Percentiles rank a stretch among this genome's conserved stretches.
Conservation (phyloP, 495 filamentous ascomycete species). For the Aspergillus asperescens region DNA sequence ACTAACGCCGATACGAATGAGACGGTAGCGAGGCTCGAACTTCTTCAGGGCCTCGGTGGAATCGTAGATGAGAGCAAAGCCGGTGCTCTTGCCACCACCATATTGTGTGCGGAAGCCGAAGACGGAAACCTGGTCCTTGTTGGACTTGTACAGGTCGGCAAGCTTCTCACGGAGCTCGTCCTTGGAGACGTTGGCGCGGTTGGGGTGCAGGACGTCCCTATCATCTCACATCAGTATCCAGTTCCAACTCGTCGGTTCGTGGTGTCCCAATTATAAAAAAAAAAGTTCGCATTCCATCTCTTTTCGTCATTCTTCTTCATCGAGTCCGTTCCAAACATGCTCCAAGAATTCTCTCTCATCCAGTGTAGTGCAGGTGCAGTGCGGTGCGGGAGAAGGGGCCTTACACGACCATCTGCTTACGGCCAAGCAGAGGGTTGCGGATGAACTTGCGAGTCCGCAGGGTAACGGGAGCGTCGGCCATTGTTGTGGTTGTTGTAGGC, state of each 20-base stretch:
- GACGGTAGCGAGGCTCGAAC: slow-evolving; percentile 97
- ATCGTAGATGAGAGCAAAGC: slow-evolving; percentile 98
- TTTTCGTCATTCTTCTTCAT: slow-evolving; percentile 13
- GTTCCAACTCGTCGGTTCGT: background rate
- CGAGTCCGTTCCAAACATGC: background rate
- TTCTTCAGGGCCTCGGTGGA: slow-evolving; percentile 96
- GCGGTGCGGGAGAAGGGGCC: slow-evolving; percentile 28
- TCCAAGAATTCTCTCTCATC: background rate
- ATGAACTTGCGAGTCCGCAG: slow-evolving; percentile 99
- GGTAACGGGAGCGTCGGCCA: slow-evolving; percentile 90
- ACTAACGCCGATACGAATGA: slow-evolving; percentile 85
- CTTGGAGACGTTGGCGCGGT: slow-evolving; percentile 97
- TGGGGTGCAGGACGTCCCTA: slow-evolving; percentile 99
- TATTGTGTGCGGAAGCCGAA: slow-evolving; percentile 98
- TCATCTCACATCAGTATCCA: slow-evolving; percentile 24
- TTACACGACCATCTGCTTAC: slow-evolving; percentile 99
- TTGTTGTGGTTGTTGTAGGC: slow-evolving; percentile 52
- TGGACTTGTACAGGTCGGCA: slow-evolving; percentile 90
- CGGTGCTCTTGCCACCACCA: slow-evolving; percentile 99
- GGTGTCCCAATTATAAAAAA: background rate
- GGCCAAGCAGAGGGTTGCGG: slow-evolving; percentile 94
- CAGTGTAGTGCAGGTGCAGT: background rate
- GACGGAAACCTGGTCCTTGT: slow-evolving; percentile 92
- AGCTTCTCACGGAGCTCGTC: slow-evolving; percentile 96
- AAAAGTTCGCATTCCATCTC: slow-evolving; percentile 6